A percentile compares a stretch with the other conserved stretches of the same genome.
Conservation (phyloP, 75 land plant species). For the Cupressus sempervirens region DNA sequence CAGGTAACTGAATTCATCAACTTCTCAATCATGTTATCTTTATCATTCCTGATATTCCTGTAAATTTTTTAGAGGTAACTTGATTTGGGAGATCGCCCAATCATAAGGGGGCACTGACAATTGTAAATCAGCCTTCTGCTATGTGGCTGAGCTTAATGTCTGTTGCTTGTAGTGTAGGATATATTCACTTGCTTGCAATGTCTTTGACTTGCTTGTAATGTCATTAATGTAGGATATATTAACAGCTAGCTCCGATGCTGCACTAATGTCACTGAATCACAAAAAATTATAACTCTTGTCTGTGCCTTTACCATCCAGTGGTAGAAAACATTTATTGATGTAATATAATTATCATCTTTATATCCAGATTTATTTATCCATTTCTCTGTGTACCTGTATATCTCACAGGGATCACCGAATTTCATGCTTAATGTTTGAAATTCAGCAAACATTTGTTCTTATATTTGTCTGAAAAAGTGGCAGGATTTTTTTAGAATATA, state of each 20-base stretch:
- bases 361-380: too few species aligned
- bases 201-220: too few species aligned
- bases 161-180: background rate
- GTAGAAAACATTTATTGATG: too few species aligned
- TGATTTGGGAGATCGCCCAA: background rate
- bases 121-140: background rate
- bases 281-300: background rate
- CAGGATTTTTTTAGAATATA: too few species aligned
- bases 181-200: too few species aligned
- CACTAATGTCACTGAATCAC: background rate
- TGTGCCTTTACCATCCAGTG: too few species aligned
- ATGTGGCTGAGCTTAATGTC: background rate
- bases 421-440: too few species aligned
- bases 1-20: conserved; percentile 43
- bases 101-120: background rate
- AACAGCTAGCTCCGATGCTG: background rate
- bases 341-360: too few species aligned
- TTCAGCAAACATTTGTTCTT: too few species aligned
- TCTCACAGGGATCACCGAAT: too few species aligned
- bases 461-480: too few species aligned
- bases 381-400: too few species aligned
- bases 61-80: background rate
- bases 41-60: background rate
- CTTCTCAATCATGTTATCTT: background rate
- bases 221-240: background rate